phyloP scores from a whole-genome alignment of 805 yeast species.

The Zygosaccharomyces kombuchaensis region DNA sequence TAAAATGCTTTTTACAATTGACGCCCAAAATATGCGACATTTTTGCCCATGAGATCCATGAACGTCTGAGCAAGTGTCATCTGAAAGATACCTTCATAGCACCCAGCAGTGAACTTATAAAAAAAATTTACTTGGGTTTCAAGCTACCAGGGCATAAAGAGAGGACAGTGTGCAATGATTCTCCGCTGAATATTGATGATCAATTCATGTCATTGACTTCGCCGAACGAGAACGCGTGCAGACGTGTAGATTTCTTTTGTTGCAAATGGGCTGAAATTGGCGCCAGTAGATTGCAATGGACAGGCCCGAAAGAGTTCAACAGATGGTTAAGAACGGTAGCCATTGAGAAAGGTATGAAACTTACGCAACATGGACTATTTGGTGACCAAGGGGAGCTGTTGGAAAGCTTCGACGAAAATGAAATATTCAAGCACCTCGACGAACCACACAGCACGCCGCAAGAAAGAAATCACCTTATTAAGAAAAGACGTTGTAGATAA shows the following conservation, averaged over 20 bases:
- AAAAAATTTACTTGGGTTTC: constrained; percentile 24
- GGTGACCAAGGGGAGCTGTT: constrained; percentile 17
- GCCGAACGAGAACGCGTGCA: constrained; percentile 17
- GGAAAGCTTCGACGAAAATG: constrained; percentile 27
- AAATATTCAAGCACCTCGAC: constrained; percentile 25
- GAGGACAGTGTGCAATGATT: not conserved
- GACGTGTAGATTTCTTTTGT: constrained; percentile 32
- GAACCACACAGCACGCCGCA: constrained; percentile 19
- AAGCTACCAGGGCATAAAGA: constrained; percentile 6
- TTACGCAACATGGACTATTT: constrained; percentile 33
- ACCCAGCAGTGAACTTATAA: constrained; percentile 8
- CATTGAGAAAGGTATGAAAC: constrained; percentile 23
- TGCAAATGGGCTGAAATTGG: constrained; percentile 33
- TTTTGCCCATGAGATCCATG: constrained; percentile 12
- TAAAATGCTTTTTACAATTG: constrained; percentile 27
- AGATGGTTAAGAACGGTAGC: constrained; percentile 30
- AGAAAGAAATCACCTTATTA: constrained; percentile 14
- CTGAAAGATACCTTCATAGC: constrained; percentile 5
- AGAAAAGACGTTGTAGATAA: constrained; percentile 9
- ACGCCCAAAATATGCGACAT: constrained; percentile 13
- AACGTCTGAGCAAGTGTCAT: constrained; percentile 10
- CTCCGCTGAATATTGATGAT: constrained; percentile 15
- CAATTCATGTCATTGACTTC: constrained; percentile 23
- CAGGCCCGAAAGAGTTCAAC: constrained; percentile 33
- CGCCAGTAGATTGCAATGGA: constrained; percentile 32